These are phyloP conservation scores for Pulicaria dysenterica DNA, from an alignment of 129 eudicot genomes.

Conservation along the genomic window DNA sequence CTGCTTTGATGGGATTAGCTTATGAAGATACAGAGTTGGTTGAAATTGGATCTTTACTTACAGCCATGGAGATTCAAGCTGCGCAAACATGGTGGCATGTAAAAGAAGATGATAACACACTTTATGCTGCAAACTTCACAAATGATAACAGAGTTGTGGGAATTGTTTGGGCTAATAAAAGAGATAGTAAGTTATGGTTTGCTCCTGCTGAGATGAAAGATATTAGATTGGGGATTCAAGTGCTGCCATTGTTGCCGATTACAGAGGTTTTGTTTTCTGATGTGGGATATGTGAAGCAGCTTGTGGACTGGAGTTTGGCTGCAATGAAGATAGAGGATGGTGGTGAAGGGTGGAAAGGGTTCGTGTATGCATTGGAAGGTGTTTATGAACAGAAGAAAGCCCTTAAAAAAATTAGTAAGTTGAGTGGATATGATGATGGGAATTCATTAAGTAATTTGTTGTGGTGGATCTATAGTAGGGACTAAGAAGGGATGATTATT, in stretches of 20 bases:
- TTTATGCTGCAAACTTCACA: conserved; percentile 59
- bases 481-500: conserved; percentile 34
- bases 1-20: conserved; percentile 89
- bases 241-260: conserved; percentile 71
- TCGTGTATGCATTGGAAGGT: conserved; percentile 81
- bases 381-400: conserved; percentile 69
- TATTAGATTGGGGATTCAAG: conserved; percentile 74
- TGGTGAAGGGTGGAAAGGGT: conserved; percentile 94
- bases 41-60: conserved; percentile 59
- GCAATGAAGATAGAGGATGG: conserved; percentile 69
- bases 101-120: conserved; percentile 45
- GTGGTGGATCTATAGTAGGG: conserved; percentile 92
- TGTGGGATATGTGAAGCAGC: conserved; percentile 52
- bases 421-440: conserved; percentile 83
- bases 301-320: conserved; percentile 72
- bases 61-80: conserved; percentile 71
- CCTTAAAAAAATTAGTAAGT: conserved; percentile 47
- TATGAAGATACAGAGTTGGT: conserved; percentile 74
- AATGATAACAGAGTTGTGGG: conserved; percentile 74
- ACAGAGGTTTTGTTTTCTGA: conserved; percentile 79
- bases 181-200: conserved; percentile 91
- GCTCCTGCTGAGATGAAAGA: conserved; percentile 81
- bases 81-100: conserved; percentile 92
- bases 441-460: conserved; percentile 79
- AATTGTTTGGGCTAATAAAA: conserved; percentile 74